Conservation (phyloP, 2,329 filamentous ascomycete genomes). For the Alternaria panax region DNA sequence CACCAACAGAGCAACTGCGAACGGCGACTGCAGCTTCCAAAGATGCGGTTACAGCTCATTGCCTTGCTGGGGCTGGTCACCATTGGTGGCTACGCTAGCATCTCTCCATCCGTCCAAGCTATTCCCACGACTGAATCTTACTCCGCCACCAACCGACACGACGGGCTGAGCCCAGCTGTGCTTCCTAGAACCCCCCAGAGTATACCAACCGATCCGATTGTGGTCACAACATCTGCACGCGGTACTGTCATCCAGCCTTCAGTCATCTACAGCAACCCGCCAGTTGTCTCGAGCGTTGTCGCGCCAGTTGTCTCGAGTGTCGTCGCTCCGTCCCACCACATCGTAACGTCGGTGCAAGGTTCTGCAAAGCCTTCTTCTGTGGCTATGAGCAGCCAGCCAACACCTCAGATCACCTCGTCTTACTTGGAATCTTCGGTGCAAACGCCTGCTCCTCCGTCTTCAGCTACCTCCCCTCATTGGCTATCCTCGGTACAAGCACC, state of each 20-base stretch:
- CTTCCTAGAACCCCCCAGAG: background rate
- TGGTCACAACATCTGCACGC: background rate
- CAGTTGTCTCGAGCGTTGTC: background rate
- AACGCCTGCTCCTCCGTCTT: background rate
- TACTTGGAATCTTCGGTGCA: background rate
- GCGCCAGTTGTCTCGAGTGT: background rate
- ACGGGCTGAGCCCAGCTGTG: background rate
- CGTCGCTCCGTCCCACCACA: background rate
- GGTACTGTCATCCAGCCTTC: background rate
- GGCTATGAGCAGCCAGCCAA: background rate
- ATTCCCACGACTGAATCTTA: slow-evolving; percentile 8
- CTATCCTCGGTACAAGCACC: background rate
- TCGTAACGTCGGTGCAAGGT: slow-evolving; percentile 1
- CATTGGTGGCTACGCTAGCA: background rate
- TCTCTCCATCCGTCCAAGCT: background rate
- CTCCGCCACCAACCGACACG: slow-evolving; percentile 7
- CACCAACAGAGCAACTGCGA: background rate
- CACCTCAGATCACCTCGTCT: background rate
- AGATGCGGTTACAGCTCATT: background rate
- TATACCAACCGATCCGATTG: background rate
- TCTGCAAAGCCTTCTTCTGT: background rate
- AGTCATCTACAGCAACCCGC: background rate
- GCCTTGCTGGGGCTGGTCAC: background rate
- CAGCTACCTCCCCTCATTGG: background rate
- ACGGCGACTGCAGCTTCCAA: background rate